Conservation (phyloP, 805 yeast species). For the Kodamaea jinghongensis region DNA sequence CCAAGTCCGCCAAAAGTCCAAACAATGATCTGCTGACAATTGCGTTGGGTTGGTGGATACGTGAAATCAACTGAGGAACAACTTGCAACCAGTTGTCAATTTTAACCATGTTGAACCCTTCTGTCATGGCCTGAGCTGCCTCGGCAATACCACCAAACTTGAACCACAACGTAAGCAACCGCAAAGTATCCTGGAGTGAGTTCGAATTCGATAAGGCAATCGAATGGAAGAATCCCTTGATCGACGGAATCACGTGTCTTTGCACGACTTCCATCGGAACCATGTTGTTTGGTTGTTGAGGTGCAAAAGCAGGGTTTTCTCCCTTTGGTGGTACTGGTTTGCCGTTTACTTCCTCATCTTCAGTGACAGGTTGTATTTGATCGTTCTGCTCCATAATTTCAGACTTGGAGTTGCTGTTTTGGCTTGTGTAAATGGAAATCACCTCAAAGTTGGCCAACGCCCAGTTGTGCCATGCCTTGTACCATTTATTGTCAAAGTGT, state of each 20-base stretch:
- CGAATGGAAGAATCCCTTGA: conserved; percentile 92
- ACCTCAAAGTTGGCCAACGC: conserved; percentile 97
- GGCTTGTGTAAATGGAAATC: conserved; percentile 55
- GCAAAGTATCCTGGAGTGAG: conserved; percentile 87
- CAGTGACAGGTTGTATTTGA: conserved; percentile 17
- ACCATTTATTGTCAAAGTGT: conserved; percentile 90
- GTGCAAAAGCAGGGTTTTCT: not conserved
- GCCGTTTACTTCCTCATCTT: conserved; percentile 11
- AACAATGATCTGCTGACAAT: conserved; percentile 77
- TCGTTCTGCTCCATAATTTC: conserved; percentile 32
- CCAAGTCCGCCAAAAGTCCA: conserved; percentile 79
- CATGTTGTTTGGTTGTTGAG: conserved; percentile 16
- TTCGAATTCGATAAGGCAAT: conserved; percentile 83
- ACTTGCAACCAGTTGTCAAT: conserved; percentile 95
- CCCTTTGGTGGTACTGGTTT: conserved; percentile 4
- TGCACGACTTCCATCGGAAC: conserved; percentile 59
- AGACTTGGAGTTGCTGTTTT: conserved; percentile 19
- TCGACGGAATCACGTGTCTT: conserved; percentile 93
- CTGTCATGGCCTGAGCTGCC: conserved; percentile 85
- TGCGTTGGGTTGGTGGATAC: conserved; percentile 93
- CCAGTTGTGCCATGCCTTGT: conserved; percentile 99
- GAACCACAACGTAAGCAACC: conserved; percentile 92
- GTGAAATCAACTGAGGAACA: conserved; percentile 90
- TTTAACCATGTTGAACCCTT: conserved; percentile 85
- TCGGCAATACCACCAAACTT: conserved; percentile 92